Base-by-base conservation (phyloP, 169 alveolate genomes). In the Plasmodium knowlesi region DNA sequence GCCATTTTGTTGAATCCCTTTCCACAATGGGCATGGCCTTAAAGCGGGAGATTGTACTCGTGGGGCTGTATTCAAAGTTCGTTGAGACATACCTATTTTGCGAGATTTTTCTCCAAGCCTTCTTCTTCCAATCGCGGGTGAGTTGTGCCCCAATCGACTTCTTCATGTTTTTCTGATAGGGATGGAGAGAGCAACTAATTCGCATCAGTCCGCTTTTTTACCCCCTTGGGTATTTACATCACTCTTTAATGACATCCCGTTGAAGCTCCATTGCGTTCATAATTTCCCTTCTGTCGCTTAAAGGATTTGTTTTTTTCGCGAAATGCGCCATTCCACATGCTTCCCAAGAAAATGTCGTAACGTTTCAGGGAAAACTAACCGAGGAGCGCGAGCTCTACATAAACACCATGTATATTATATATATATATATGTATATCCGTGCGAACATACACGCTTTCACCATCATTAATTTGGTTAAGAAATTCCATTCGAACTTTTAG, bases 41-140 rank as follows among this genome's bases (percentile, higher is more conserved):
- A 84, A 43, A 84, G 4, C 41, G 32, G 19, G 67, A 46, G 34
- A 73, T 28, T 6, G 61, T 83, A 14, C 28, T 46, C 6, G 57
- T 16, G 16, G 93, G 79, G 61, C 93, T 73, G 67, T 84, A 84
- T 14, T 84, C 84, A 84, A 84, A 84, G 32, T 84, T 84, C 53
- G 53, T 37, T 30, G 79, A 30, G 22, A 16, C 53, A 72, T 72
- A 84, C 34, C 57, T 73, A 30, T 16, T 72, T 72, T 72, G 73
- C n/a, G 50, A 8, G 16, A n/a, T 28, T 43, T 25, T 46, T 84
- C 30, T 10, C 53, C 22, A 41, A 10, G 28, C 34, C 73, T 1
- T 37, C 28, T 72, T 57, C 37, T 72, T 41, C 76, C 39, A 43
- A 22, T 10, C 4, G 14, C 25, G 39, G 9, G 46, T 6, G n/a